Evolutionary conservation across 2,329 filamentous ascomycete species (phyloP).

Genomic region (Zasmidium citrigriseum): DNA sequence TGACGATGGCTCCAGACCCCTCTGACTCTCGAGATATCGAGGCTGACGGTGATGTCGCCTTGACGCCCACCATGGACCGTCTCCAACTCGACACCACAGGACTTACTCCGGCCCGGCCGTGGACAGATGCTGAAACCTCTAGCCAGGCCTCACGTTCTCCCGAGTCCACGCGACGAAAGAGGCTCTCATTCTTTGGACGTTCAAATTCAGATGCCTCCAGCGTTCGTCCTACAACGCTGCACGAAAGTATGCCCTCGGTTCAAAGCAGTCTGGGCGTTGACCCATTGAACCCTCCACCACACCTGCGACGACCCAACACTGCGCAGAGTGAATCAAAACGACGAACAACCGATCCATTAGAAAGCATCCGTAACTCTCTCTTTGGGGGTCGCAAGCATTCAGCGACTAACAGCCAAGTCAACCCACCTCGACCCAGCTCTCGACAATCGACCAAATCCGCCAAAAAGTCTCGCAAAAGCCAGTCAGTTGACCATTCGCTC

Average conservation of each 20-base stretch:
- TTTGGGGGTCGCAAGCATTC: conserved; percentile 20
- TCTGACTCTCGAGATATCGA: not conserved
- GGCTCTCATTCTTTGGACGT: conserved; percentile 30
- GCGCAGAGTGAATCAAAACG: conserved; percentile 16
- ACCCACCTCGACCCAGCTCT: conserved; percentile 17
- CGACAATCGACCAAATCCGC: not conserved
- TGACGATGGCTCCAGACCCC: not conserved
- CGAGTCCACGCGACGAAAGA: conserved; percentile 24
- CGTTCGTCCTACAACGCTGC: conserved; percentile 13
- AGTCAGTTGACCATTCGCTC: not conserved
- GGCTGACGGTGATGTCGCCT: not conserved
- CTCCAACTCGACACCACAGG: not conserved
- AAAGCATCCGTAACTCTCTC: conserved; percentile 28
- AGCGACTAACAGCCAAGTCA: conserved; percentile 6
- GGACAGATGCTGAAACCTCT: conserved; percentile 12
- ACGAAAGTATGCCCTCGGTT: conserved; percentile 12
- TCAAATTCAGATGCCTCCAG: conserved; percentile 24
- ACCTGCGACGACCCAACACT: conserved; percentile 17
- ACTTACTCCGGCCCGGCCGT: conserved; percentile 11
- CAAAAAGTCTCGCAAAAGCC: conserved; percentile 3
- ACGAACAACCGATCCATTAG: conserved; percentile 25
- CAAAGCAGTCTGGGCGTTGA: not conserved
- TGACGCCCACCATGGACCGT: not conserved
- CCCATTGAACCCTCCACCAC: conserved; percentile 7
- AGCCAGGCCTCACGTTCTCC: conserved; percentile 13